Evolutionary conservation across 805 yeast species (phyloP).

Genomic region (Yamadazyma sp.): DNA sequence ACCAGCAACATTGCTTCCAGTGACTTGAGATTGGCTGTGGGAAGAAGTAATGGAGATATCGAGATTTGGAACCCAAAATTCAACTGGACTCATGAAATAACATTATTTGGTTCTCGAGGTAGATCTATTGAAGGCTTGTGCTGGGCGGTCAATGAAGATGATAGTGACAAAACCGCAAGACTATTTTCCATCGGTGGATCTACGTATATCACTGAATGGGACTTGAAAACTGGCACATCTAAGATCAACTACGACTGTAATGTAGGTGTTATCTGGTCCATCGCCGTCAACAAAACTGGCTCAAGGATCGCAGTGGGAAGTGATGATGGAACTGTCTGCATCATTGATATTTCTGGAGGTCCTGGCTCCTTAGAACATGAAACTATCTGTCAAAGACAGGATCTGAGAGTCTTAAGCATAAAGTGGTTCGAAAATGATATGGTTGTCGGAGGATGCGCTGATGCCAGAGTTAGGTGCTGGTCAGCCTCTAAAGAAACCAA

Average conservation of each 20-base stretch:
- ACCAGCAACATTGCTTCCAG: conserved; percentile 39
- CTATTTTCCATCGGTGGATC: conserved; percentile 95
- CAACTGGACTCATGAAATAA: conserved; percentile 76
- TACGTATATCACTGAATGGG: conserved; percentile 90
- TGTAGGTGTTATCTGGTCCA: conserved; percentile 92
- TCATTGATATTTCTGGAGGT: conserved; percentile 84
- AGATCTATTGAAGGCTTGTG: conserved; percentile 86
- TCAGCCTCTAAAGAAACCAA: conserved; percentile 41
- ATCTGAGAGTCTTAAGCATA: conserved; percentile 73
- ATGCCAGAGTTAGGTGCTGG: conserved; percentile 90
- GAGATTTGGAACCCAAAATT: conserved; percentile 91
- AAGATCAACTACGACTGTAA: conserved; percentile 79
- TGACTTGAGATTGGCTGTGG: conserved; percentile 80
- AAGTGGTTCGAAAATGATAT: conserved; percentile 69
- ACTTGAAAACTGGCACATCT: conserved; percentile 70
- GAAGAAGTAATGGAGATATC: conserved; percentile 90
- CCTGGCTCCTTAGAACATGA: conserved; percentile 78
- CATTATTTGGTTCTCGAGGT: conserved; percentile 75
- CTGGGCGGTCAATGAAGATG: conserved; percentile 60
- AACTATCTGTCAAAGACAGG: conserved; percentile 76
- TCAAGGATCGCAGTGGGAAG: conserved; percentile 83
- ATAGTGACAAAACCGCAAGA: conserved; percentile 59
- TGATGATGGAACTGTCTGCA: conserved; percentile 88
- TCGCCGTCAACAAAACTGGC: conserved; percentile 62
- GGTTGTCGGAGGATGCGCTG: conserved; percentile 92